Conservation (phyloP, 345 rosid species). For the Eucalyptus tenuipes region DNA sequence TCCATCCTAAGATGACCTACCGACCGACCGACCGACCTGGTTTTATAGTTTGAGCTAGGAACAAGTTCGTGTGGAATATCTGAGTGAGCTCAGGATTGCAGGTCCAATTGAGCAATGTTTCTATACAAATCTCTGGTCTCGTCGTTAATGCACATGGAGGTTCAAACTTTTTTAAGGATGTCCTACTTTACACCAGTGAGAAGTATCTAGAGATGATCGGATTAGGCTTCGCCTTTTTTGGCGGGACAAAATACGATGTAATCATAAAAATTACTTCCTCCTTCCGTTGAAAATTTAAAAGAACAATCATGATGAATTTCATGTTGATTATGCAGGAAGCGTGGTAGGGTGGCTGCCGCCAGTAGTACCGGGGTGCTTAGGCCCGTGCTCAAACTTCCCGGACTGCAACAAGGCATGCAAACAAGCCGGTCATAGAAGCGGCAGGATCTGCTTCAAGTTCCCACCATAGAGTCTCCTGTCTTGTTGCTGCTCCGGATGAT, state of each 20-base stretch:
- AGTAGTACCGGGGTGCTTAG: not conserved
- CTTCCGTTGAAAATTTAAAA: not conserved
- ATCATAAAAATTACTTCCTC: not conserved
- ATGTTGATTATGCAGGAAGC: not conserved
- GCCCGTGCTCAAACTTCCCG: not conserved
- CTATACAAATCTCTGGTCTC: not conserved
- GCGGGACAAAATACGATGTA: fast-evolving
- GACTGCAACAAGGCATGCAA: not conserved
- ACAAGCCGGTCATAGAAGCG: not conserved
- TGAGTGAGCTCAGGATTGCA: not conserved
- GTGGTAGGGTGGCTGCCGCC: not conserved
- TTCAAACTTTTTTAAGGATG: not conserved
- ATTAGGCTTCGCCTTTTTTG: fast-evolving
- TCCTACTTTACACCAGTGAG: not conserved
- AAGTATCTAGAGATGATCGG: not conserved
- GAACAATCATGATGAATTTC: not conserved
- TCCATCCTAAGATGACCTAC: no score
- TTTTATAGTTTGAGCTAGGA: no score
- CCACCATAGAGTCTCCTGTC: not conserved
- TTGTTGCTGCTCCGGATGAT: not conserved
- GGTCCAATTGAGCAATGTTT: not conserved
- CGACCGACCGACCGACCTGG: no score
- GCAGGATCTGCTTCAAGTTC: not conserved
- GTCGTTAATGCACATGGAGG: not conserved
- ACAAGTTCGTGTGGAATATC: no score